phyloP scores from a whole-genome alignment of 768 basidiomycete species.

The Auricularia auricula-judae region DNA sequence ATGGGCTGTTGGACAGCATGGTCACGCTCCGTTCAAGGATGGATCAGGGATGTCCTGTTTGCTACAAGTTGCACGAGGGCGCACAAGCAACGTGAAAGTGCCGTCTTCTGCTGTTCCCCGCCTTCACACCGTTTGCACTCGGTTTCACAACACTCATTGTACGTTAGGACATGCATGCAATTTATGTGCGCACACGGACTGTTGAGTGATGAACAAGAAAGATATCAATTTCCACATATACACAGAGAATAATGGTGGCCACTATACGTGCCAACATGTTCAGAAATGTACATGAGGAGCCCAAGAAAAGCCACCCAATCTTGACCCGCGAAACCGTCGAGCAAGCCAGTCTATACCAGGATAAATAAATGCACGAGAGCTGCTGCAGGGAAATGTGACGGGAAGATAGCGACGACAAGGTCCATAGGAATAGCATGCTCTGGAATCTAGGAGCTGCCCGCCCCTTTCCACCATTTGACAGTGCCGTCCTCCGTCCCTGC shows the following conservation, averaged over 20 bases:
- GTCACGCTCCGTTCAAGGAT: slow-evolving; percentile 58
- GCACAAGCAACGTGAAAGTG: neutral
- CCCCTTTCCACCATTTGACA: slow-evolving; percentile 70
- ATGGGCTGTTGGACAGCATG: slow-evolving; percentile 33
- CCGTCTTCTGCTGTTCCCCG: neutral
- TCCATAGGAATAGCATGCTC: neutral
- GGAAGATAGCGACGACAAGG: neutral
- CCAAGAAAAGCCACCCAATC: neutral
- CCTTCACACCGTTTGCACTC: neutral
- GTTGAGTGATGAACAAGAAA: too few species aligned
- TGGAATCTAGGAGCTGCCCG: slow-evolving; percentile 30
- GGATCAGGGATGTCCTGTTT: slow-evolving; percentile 66
- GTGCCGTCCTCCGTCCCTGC: slow-evolving; percentile 66
- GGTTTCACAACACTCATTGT: neutral
- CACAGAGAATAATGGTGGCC: too few species aligned
- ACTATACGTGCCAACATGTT: slow-evolving; percentile 8
- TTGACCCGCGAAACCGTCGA: neutral
- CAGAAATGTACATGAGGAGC: neutral
- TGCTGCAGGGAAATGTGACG: neutral
- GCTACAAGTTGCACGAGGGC: slow-evolving; percentile 49
- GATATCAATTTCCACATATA: too few species aligned
- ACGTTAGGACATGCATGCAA: too few species aligned
- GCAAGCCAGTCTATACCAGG: neutral
- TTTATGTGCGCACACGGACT: too few species aligned
- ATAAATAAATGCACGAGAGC: neutral